Evolutionary conservation across 495 filamentous ascomycete species (phyloP), one percentile per base, ranked within the genome.

Genomic region (Aspergillus sclerotiicarbonarius): DNA sequence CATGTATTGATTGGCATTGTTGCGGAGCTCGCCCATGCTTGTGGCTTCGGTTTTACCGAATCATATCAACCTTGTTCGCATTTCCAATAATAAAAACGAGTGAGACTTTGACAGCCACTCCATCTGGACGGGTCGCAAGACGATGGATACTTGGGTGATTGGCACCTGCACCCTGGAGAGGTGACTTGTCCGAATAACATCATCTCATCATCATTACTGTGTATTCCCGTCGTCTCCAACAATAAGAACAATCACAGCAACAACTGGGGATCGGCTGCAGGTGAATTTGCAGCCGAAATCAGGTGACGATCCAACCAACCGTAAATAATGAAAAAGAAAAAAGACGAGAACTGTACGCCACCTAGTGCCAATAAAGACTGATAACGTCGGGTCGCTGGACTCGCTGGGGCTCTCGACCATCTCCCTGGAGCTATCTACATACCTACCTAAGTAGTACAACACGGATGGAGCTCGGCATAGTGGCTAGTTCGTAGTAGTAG

Each of bases 1-100:
- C 8, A 25, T 49, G 9, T 46, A 35, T 53, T 59, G 41, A 59
- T 59, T 59, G 31, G 29, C 56, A 53, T 54, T 13, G 41, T 16
- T 57, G 55, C 46, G 39, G 57, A 59, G 31, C 25, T 52, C 48
- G 31, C 33, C 41, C 52, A 53, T 31, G 19, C 12, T 37, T 53
- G 32, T 53, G 19, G 51, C 21, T 41, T 43, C 39, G 2, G 43
- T 25, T 41, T 16, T 37, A 41, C 39, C 39, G 8, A 32, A 39
- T 43, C 33, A 25, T 53, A 25, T 53, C 37, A 41, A 41, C 13
- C 5, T 25, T 25, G 25, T 51, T 10, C 49, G 16, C 33, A n/a
- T 8, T 37, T 53, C 20, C 46, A 29, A n/a, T 30, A 25, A 49
- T 12, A 47, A 19, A 8, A 49, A 15, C n/a, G 18, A 9, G 13